phyloP scores from a whole-genome alignment of 805 yeast species.

The Maudiozyma bulderi region DNA sequence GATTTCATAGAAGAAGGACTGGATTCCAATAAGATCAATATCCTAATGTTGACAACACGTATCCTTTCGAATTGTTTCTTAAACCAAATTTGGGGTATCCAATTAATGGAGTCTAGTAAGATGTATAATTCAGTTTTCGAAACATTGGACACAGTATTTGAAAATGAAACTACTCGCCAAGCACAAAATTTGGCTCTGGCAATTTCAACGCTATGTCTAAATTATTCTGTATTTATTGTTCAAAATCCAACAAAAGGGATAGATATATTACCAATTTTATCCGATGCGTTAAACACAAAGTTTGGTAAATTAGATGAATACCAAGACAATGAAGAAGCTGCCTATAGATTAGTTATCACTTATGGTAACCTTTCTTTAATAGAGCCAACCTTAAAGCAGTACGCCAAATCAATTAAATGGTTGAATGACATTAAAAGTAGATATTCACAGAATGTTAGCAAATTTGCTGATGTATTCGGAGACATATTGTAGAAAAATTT shows the following conservation, averaged over 20 bases:
- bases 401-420: conserved; percentile 27
- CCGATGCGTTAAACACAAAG: conserved; percentile 23
- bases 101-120: conserved; percentile 28
- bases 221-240: conserved; percentile 35
- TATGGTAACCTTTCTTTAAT: conserved; percentile 47
- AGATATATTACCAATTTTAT: conserved; percentile 25
- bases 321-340: conserved; percentile 48
- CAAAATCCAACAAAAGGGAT: conserved; percentile 19
- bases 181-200: conserved; percentile 31
- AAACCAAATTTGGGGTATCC: conserved; percentile 39
- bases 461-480: conserved; percentile 19
- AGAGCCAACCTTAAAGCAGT: conserved; percentile 24
- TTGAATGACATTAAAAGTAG: conserved; percentile 13
- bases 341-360: conserved; percentile 53
- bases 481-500: background rate
- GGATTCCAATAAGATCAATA: conserved; percentile 17
- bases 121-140: conserved; percentile 34
- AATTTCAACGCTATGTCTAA: conserved; percentile 41
- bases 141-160: conserved; percentile 25
- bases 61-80: conserved; percentile 45
- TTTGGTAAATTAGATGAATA: conserved; percentile 24
- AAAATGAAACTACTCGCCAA: conserved; percentile 20
- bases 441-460: conserved; percentile 9
- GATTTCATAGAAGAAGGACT: conserved; percentile 37
- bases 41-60: conserved; percentile 47